Evolutionary conservation across 192 early-diverging fungal species (phyloP).

Genomic region (Fimicolochytrium jonesii): DNA sequence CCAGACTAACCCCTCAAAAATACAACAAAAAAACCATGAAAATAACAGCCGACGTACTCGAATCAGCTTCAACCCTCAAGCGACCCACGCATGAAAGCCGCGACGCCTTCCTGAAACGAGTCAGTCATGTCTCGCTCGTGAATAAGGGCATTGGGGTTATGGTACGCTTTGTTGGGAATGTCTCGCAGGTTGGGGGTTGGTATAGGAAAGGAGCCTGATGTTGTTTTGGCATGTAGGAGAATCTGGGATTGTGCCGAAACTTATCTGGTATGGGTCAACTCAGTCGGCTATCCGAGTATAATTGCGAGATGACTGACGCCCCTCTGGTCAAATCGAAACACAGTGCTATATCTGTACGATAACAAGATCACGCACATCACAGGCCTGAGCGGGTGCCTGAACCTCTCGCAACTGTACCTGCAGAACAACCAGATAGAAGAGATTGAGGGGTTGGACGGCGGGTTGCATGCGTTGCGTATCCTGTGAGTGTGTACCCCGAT

Average conservation of each 20-base stretch:
- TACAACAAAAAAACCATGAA: too few species aligned
- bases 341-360: slow-evolving; percentile 52
- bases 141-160: slow-evolving; percentile 38
- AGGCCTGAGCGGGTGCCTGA: slow-evolving; percentile 31
- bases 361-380: slow-evolving; percentile 42
- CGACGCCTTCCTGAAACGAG: slow-evolving; percentile 39
- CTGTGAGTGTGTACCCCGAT: slow-evolving; percentile 26
- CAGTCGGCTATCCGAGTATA: too few species aligned
- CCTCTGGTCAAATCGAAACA: too few species aligned
- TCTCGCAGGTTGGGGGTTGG: too few species aligned
- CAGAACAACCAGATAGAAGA: slow-evolving; percentile 49
- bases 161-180: too few species aligned
- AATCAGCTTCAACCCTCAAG: slow-evolving; percentile 41
- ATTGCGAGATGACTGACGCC: too few species aligned
- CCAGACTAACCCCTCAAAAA: too few species aligned
- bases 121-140: slow-evolving; percentile 43
- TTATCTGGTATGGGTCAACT: slow-evolving; percentile 29
- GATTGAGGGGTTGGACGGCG: slow-evolving; percentile 37
- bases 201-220: too few species aligned
- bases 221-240: slow-evolving; percentile 6
- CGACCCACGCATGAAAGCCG: slow-evolving; percentile 24
- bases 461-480: slow-evolving; percentile 29
- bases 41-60: slow-evolving; percentile 35
- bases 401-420: slow-evolving; percentile 41
- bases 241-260: slow-evolving; percentile 36